Conservation (phyloP, 192 early-diverging fungal species). For the Linnemannia hyalina region DNA sequence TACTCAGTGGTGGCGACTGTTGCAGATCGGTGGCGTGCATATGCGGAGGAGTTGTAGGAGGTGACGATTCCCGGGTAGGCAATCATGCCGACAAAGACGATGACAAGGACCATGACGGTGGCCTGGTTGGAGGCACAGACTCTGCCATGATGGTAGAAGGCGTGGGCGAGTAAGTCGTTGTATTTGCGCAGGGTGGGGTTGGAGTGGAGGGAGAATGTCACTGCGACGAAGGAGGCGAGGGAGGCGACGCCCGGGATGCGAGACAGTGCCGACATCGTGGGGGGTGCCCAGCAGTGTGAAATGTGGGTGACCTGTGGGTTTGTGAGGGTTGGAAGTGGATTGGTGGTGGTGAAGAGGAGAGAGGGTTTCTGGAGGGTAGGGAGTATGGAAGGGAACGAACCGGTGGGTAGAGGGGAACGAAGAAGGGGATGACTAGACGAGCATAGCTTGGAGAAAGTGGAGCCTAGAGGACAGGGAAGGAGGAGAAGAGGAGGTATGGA, state of each 20-base stretch:
- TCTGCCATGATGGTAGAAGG: slow-evolving; percentile 73
- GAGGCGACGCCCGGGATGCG: slow-evolving; percentile 47
- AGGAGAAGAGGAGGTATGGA: too few species aligned
- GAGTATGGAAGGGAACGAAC: not conserved
- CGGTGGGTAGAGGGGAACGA: not conserved
- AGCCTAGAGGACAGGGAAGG: not conserved
- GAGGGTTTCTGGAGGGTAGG: not conserved
- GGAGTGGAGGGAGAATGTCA: slow-evolving; percentile 36
- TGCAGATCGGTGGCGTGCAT: slow-evolving; percentile 26
- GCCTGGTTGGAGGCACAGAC: slow-evolving; percentile 75
- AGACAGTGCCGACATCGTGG: slow-evolving; percentile 41
- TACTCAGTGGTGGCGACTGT: slow-evolving; percentile 56
- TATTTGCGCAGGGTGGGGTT: slow-evolving; percentile 43
- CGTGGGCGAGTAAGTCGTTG: slow-evolving; percentile 35
- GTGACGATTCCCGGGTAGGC: slow-evolving; percentile 65
- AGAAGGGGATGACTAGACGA: not conserved
- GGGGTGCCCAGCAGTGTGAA: not conserved
- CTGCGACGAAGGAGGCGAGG: slow-evolving; percentile 28
- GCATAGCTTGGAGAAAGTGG: not conserved
- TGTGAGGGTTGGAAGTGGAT: not conserved
- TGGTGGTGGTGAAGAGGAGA: not conserved
- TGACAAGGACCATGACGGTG: slow-evolving; percentile 63
- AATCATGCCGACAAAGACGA: slow-evolving; percentile 68
- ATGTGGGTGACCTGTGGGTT: not conserved
- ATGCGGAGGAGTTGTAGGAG: slow-evolving; percentile 51